Conservation (phyloP, 169 alveolate genomes). For the Amoebophrya sp. region DNA sequence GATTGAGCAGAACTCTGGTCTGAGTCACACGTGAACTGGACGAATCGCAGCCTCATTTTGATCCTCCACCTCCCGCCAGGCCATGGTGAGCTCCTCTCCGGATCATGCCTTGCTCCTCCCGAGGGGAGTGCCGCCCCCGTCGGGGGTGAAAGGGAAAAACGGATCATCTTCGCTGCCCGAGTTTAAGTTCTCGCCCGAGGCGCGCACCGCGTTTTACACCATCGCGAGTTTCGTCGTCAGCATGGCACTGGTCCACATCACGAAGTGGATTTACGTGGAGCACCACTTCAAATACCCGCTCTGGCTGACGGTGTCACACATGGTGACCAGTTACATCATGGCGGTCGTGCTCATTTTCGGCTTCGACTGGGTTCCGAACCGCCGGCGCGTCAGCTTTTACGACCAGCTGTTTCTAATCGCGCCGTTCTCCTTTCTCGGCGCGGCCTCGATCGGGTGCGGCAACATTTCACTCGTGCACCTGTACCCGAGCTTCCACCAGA, state of each 20-base stretch:
- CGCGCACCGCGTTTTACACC: too few relatives aligned
- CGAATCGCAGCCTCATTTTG: too few relatives aligned
- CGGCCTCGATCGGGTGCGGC: background rate
- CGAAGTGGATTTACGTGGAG: slow-evolving; percentile 15
- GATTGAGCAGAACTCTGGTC: too few relatives aligned
- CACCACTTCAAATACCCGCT: background rate
- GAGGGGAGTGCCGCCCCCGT: too few relatives aligned
- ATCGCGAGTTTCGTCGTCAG: background rate
- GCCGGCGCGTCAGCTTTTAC: background rate
- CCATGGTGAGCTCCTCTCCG: too few relatives aligned
- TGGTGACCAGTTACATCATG: background rate
- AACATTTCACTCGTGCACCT: background rate
- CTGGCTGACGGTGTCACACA: background rate
- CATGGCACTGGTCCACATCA: slow-evolving; percentile 14
- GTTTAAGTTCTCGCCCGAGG: too few relatives aligned
- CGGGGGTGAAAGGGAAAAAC: too few relatives aligned
- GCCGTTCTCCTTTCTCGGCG: background rate
- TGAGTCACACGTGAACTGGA: too few relatives aligned
- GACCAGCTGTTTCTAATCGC: background rate
- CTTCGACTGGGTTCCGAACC: background rate
- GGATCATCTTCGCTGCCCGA: too few relatives aligned
- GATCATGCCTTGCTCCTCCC: too few relatives aligned
- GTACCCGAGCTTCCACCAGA: background rate
- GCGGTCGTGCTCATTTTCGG: background rate
- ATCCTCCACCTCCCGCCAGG: too few relatives aligned